Conservation (phyloP, 2,329 filamentous ascomycete species). For the Hypoxylon sp. region DNA sequence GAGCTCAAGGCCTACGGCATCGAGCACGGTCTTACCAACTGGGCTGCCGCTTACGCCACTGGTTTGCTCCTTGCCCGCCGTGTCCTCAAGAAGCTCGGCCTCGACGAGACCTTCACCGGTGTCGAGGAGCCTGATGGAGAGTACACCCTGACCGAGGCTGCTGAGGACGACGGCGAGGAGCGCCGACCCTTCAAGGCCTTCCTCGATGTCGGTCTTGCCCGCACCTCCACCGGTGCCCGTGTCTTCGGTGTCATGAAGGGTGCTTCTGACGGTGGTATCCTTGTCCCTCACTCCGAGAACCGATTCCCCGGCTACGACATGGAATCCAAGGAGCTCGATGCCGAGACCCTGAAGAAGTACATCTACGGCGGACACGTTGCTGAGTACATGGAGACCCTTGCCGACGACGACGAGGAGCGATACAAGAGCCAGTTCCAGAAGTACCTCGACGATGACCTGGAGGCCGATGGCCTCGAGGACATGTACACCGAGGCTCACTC, state of each 20-base stretch:
- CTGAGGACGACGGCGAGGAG: slow-evolving; percentile 87
- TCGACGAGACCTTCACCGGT: slow-evolving; percentile 91
- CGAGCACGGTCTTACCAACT: slow-evolving; percentile 99
- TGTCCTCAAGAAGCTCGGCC: slow-evolving; percentile 93
- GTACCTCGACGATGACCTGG: slow-evolving; percentile 96
- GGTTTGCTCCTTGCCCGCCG: slow-evolving; percentile 97
- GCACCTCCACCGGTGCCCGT: slow-evolving; percentile 97
- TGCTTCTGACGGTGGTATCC: slow-evolving; percentile 96
- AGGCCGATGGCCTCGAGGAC: slow-evolving; percentile 97
- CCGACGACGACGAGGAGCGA: slow-evolving; percentile 99
- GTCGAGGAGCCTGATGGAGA: slow-evolving; percentile 98
- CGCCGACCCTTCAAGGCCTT: slow-evolving; percentile 99
- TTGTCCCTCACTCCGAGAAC: slow-evolving; percentile 98
- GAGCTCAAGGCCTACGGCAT: slow-evolving; percentile 98
- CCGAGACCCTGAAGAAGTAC: slow-evolving; percentile 97
- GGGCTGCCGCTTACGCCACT: slow-evolving; percentile 95
- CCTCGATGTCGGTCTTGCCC: slow-evolving; percentile 96
- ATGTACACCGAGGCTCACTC: slow-evolving; percentile 94
- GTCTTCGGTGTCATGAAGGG: slow-evolving; percentile 99
- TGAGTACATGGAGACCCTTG: slow-evolving; percentile 99
- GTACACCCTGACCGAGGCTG: slow-evolving; percentile 93
- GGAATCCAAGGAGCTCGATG: slow-evolving; percentile 96
- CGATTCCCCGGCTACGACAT: slow-evolving; percentile 99
- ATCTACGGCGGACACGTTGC: slow-evolving; percentile 98
- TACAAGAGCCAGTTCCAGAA: slow-evolving; percentile 98